Base-by-base conservation (phyloP, 2,329 filamentous ascomycete species). In the Taxawa tesnikishii region DNA sequence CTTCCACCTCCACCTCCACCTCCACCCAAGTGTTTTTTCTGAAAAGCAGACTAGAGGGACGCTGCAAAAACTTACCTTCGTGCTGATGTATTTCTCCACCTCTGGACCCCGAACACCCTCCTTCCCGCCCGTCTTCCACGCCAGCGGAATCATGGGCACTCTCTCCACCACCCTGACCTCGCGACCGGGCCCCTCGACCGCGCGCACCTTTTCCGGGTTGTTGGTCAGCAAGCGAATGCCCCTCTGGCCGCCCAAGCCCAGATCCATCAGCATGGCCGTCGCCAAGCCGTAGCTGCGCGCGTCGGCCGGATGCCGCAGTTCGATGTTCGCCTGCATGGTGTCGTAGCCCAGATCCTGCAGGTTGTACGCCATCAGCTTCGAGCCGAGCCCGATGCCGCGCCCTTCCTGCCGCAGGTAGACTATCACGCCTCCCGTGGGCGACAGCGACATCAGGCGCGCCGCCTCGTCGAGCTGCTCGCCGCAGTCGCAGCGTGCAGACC, bases 341-440 rank as follows among this genome's bases (percentile, higher is more conserved):
- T 98, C 90, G n/a, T 82, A 87, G 0, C 90, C 90, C 15, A 98
- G 65, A 58, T 98, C 90, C 55, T 98, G 90, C 26, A 98, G 65
- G 50, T 98, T 98, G 58, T 98, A 98, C 4, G 90, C 90, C 60
- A 98, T 96, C 24, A 98, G 68, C 58, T 98, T 98, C 61, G 94
- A 87, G 3, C 83, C 80, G 0, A 98, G 68, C 0, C 90, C 90
- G 42, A 98, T 98, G 2, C 90, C 90, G 15, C 90, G 81, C 0
- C 90, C 90, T 60, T 98, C 90, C 57, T 98, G 90, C 14, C 90
- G 79, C 14, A 98, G 67, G 51, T 98, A 98, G 45, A 98, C 78
- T 43, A 98, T 94, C 33, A 94, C 85, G 19, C 90, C 90, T 11
- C 87, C 87, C 2, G 65, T 70, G 8, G 49, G 49, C 12, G 33